Conservation (phyloP, 2,329 filamentous ascomycete genomes). For the Epichloe coenophiala region DNA sequence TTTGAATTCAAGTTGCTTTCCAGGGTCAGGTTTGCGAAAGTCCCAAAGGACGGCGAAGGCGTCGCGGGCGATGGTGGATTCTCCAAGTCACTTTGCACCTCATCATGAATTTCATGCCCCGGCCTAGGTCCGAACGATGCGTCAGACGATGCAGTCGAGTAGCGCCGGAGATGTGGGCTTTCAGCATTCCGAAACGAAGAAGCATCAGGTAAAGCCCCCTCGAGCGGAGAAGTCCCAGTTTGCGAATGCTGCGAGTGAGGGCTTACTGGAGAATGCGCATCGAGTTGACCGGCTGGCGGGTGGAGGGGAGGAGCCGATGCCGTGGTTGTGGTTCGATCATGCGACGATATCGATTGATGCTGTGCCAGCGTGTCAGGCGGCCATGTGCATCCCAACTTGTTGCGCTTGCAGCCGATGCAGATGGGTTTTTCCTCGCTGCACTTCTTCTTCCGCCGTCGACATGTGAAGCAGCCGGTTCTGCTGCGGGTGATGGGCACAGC, state of each 20-base stretch:
- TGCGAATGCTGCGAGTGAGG: not conserved
- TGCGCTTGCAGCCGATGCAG: conserved; percentile 38
- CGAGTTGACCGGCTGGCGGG: not conserved
- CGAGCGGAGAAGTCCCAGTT: not conserved
- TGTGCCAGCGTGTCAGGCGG: conserved; percentile 10
- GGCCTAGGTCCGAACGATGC: not conserved
- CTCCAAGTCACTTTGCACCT: not conserved
- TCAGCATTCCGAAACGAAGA: not conserved
- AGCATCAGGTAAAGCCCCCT: not conserved
- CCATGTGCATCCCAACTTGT: conserved; percentile 41
- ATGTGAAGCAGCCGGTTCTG: conserved; percentile 32
- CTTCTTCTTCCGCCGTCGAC: conserved; percentile 38
- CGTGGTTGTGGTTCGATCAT: not conserved
- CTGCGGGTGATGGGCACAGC: conserved; percentile 22
- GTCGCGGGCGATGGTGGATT: not conserved
- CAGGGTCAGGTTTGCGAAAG: not conserved
- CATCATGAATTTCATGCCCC: not conserved
- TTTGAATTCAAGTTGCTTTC: not conserved
- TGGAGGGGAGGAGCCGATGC: not conserved
- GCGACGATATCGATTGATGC: not conserved
- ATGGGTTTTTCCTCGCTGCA: conserved; percentile 39
- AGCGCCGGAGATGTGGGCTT: not conserved
- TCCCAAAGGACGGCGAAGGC: not conserved
- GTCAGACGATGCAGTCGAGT: not conserved
- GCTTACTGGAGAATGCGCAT: not conserved